Conservation (phyloP, 1,139 yeast species). For the Magnusiomyces paraingens region DNA sequence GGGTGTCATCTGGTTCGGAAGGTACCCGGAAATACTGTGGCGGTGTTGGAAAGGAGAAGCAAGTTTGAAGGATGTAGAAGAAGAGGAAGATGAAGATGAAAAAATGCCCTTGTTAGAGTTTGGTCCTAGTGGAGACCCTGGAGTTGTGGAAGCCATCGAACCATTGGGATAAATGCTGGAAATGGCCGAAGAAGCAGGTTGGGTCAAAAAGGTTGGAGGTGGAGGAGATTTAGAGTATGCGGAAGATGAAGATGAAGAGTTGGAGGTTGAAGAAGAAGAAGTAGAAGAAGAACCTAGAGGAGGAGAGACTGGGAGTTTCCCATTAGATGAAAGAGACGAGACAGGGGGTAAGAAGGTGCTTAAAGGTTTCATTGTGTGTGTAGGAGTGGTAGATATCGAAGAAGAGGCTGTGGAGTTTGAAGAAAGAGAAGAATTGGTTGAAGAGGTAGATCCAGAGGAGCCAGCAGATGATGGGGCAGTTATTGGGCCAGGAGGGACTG, state of each 20-base stretch:
- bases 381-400: not conserved
- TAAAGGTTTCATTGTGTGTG: conserved; percentile 1
- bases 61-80: not conserved
- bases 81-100: not conserved
- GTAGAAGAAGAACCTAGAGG: not conserved
- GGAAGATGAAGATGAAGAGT: conserved; percentile 8
- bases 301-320: not conserved
- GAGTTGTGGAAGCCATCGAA: not conserved
- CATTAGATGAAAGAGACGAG: conserved; percentile 4
- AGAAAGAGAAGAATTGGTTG: not conserved
- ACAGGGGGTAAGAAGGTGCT: conserved; percentile 7
- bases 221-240: conserved; percentile 7
- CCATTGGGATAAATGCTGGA: conserved; percentile 4
- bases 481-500: conserved; percentile 2
- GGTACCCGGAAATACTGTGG: conserved; percentile 1
- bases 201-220: conserved; percentile 8
- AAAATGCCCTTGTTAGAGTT: not conserved
- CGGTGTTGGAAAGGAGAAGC: conserved; percentile 2
- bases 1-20: not conserved
- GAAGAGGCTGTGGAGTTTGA: conserved; percentile 6
- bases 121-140: not conserved
- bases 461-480: not conserved
- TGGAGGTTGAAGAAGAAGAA: conserved; percentile 1
- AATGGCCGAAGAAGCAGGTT: conserved; percentile 7
- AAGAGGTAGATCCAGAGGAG: not conserved